Evolutionary conservation across 176 grass and related monocot species (phyloP).

Genomic region (Cymbopogon citratus): DNA sequence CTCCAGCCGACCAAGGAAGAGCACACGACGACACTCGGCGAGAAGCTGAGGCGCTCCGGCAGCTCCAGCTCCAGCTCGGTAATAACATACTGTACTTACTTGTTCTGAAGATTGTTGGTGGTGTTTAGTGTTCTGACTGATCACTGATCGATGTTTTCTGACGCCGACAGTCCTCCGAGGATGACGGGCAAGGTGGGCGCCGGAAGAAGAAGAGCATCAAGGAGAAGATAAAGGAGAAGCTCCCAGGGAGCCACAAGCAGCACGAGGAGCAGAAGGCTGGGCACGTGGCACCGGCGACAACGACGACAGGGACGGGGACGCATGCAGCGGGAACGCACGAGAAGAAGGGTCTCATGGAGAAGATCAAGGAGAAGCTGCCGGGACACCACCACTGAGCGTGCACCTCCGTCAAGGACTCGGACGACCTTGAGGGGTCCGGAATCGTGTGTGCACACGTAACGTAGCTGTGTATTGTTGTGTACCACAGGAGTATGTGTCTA

Average conservation of each 20-base stretch:
- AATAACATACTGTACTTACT: background rate
- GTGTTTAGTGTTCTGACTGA: background rate
- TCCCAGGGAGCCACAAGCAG: conserved; percentile 54
- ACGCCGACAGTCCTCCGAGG: conserved; percentile 49
- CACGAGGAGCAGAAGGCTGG: conserved; percentile 25
- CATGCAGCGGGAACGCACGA: conserved; percentile 37
- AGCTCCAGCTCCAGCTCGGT: conserved; percentile 64
- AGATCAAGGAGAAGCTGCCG: conserved; percentile 88
- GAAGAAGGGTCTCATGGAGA: conserved; percentile 80
- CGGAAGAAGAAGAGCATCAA: conserved; percentile 85
- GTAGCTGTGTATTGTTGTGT: too few relatives aligned
- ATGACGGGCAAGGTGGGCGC: conserved; percentile 50
- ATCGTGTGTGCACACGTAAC: too few relatives aligned
- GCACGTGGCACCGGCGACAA: background rate
- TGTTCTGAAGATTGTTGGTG: background rate
- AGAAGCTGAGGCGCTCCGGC: conserved; percentile 41
- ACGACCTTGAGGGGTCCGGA: too few relatives aligned
- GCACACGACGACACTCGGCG: conserved; percentile 23
- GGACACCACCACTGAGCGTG: conserved; percentile 46
- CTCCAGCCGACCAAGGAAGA: background rate
- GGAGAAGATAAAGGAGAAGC: conserved; percentile 83
- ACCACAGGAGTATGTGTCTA: background rate
- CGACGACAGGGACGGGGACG: conserved; percentile 4
- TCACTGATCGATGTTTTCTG: too few relatives aligned
- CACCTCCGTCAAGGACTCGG: background rate